Evolutionary conservation across 2,329 filamentous ascomycete genomes (phyloP).

Genomic region (Pseudogymnoascus sp.): DNA sequence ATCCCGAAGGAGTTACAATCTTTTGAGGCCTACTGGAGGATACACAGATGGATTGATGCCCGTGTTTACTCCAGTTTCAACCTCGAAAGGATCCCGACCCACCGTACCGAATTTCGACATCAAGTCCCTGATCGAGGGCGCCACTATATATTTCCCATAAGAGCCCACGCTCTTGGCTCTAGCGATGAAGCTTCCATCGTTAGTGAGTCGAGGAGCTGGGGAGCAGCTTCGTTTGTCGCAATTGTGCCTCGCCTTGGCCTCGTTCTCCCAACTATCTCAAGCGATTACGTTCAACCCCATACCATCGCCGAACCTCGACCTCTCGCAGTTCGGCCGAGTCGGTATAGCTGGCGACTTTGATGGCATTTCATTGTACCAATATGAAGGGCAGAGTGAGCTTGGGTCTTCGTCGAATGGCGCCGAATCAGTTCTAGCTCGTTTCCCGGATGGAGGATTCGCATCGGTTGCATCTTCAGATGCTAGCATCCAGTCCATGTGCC

Average conservation of each 20-base stretch:
- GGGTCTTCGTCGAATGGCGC: conserved; percentile 66
- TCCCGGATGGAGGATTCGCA: conserved; percentile 79
- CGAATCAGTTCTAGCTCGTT: conserved; percentile 69
- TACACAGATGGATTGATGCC: conserved; percentile 9
- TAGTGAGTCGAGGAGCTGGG: conserved; percentile 23
- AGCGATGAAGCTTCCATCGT: conserved; percentile 28
- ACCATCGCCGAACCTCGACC: conserved; percentile 67
- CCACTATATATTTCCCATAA: conserved; percentile 9
- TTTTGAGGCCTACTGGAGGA: neutral
- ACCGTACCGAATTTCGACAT: neutral
- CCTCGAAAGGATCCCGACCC: neutral
- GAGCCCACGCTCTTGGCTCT: conserved; percentile 15
- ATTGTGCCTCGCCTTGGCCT: conserved; percentile 33
- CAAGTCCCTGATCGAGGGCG: conserved; percentile 8
- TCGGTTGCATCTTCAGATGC: conserved; percentile 71
- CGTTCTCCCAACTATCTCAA: conserved; percentile 35
- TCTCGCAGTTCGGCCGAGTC: conserved; percentile 70
- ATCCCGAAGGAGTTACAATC: neutral
- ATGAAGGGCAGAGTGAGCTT: conserved; percentile 67
- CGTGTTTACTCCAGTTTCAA: conserved; percentile 6
- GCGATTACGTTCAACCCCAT: conserved; percentile 54
- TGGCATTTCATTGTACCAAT: conserved; percentile 85
- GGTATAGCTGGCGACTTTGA: conserved; percentile 84
- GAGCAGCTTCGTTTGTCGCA: conserved; percentile 30
- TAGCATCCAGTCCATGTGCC: conserved; percentile 81